phyloP scores from a whole-genome alignment of 2,329 filamentous ascomycete species.

The Microdochium trichocladiopsis region DNA sequence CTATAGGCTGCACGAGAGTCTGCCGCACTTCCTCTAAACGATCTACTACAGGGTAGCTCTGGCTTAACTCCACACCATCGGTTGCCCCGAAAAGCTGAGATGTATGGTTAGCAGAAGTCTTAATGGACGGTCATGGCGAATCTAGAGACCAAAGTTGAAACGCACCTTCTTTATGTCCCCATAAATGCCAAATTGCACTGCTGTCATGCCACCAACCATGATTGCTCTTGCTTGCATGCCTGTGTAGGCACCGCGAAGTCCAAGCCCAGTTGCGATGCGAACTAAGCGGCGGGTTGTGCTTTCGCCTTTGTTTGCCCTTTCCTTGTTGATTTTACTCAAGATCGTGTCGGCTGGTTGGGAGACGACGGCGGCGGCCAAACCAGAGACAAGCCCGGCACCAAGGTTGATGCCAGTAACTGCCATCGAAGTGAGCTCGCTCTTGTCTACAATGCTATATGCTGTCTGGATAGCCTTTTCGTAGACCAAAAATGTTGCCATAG shows the following conservation, averaged over 20 bases:
- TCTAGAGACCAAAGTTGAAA: no score
- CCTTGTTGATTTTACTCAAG: slow-evolving; percentile 80
- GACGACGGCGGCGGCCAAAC: slow-evolving; percentile 69
- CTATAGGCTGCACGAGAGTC: no score
- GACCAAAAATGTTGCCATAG: slow-evolving; percentile 76
- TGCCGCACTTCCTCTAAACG: no score
- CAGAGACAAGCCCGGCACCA: slow-evolving; percentile 66
- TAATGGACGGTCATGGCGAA: no score
- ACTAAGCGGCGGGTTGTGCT: slow-evolving; percentile 62
- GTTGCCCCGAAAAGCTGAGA: no score
- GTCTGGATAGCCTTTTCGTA: slow-evolving; percentile 69
- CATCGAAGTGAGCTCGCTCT: slow-evolving; percentile 50
- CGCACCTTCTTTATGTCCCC: slow-evolving; percentile 44
- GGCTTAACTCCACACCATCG: no score
- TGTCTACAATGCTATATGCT: slow-evolving; percentile 55
- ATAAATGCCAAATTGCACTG: slow-evolving; percentile 70
- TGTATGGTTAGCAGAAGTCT: no score
- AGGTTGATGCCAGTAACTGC: slow-evolving; percentile 63
- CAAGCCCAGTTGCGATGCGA: slow-evolving; percentile 70
- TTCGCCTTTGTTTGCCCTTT: slow-evolving; percentile 66
- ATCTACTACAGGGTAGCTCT: no score
- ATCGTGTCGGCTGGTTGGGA: slow-evolving; percentile 76
- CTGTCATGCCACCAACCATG: slow-evolving; percentile 64
- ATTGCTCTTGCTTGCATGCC: slow-evolving; percentile 70
- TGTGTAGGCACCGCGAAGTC: slow-evolving; percentile 58